Base-by-base conservation (phyloP, 2,329 filamentous ascomycete species). In the Fusarium euwallaceae region DNA sequence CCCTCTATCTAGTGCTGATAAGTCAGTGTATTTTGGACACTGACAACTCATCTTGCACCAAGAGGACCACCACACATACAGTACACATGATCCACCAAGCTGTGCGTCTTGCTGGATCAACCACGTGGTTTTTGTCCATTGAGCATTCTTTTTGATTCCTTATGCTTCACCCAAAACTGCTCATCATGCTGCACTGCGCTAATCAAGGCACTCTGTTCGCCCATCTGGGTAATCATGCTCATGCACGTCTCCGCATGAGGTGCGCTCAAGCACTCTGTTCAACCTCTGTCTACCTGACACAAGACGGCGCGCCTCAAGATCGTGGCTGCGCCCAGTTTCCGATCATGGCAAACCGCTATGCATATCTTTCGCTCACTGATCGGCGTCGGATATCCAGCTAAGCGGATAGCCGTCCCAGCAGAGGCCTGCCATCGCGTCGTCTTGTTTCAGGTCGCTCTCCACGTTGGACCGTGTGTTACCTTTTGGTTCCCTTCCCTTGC, bases 401-500 rank as follows among this genome's bases (percentile, higher is more conserved):
- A 59, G 60, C 64, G 62, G 60, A 37, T 68, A 48, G 39, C 58
- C 69, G 48, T 68, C 66, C 37, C 61, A 67, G 66, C 62, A 60
- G 65, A 70, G 67, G 53, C 39, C 60, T 69, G 45, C 63, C 68
- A 75, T 69, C 62, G 68, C 67, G 66, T 76, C 67, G 61, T 70
- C 64, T 72, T 66, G 76, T 78, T 78, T 78, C 76, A 78, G 76
- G 76, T 77, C 63, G 64, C 62, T 75, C 67, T 78, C 70, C 71
- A 61, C 64, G 65, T 75, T 74, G 70, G 66, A 68, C 68, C 68
- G 68, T 78, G 72, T 77, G 73, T 65, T 67, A 72, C 66, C 56
- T 53, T 55, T 62, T 61, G 61, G 48, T 53, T 66, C 61, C 61
- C 48, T 53, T 39, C 39, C 34, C 34, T 27, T 63, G 60, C 72